Conservation (phyloP, 1,284 basidiomycete species). For the Fomes fomentarius region DNA sequence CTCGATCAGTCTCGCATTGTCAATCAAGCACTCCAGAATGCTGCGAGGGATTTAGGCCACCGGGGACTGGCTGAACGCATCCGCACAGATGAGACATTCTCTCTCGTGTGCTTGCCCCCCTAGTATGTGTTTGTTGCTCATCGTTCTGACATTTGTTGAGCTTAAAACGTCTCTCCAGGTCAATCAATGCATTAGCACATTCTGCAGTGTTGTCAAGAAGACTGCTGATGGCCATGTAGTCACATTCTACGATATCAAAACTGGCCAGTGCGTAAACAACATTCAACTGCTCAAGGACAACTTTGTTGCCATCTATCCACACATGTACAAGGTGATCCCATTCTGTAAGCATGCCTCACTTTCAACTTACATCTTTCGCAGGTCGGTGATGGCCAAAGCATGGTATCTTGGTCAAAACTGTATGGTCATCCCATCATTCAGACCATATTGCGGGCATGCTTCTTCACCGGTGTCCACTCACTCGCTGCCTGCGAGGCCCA, state of each 20-base stretch:
- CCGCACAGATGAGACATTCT: background rate
- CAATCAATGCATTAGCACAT: background rate
- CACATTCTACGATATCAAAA: background rate
- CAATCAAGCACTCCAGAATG: background rate
- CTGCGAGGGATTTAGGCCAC: background rate
- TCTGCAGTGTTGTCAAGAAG: background rate
- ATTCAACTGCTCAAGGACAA: background rate
- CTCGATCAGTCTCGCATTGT: background rate
- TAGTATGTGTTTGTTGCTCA: background rate
- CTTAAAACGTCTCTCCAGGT: background rate
- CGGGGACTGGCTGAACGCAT: background rate
- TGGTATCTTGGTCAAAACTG: background rate
- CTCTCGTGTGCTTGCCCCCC: background rate
- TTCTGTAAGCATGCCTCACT: background rate
- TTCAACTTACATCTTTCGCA: background rate
- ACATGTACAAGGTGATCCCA: background rate
- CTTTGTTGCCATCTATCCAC: background rate
- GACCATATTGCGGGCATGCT: background rate
- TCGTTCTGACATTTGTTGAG: background rate
- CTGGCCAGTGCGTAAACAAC: background rate
- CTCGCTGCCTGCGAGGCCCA: background rate
- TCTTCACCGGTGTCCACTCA: background rate
- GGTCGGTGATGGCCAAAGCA: background rate
- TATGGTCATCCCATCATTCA: background rate
- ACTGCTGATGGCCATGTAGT: background rate